A percentile compares a stretch with the other conserved stretches of the same genome.
Conservation (phyloP, 2,329 filamentous ascomycete species). For the Ophiostoma novo-ulmi region DNA sequence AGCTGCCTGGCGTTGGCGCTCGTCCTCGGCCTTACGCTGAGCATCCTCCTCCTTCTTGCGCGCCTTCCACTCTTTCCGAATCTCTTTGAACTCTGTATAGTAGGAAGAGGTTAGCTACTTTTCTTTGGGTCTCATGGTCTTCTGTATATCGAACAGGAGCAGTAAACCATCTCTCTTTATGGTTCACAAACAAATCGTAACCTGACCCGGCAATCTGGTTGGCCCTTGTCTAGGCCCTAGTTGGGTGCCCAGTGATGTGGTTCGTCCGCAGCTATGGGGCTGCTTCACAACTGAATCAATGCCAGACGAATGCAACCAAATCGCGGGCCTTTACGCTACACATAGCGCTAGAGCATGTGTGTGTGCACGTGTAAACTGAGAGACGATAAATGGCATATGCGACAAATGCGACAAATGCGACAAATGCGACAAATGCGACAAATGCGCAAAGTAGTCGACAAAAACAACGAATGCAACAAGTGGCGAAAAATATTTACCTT, state of each 20-base stretch:
- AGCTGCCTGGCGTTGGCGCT: conserved; percentile 58
- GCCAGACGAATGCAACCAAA: neutral
- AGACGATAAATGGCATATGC: conserved; percentile 16
- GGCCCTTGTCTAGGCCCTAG: conserved; percentile 38
- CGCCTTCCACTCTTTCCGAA: conserved; percentile 91
- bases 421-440: too few relatives aligned
- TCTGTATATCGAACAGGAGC: neutral
- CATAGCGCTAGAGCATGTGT: neutral
- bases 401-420: too few relatives aligned
- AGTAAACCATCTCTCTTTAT: neutral
- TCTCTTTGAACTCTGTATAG: conserved; percentile 89
- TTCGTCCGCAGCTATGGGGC: conserved; percentile 18
- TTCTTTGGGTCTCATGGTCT: neutral
- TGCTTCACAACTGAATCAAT: conserved; percentile 11
- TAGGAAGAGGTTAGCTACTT: neutral
- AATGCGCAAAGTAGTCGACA: neutral
- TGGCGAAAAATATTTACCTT: conserved; percentile 61
- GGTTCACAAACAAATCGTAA: conserved; percentile 2
- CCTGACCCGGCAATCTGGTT: conserved; percentile 32
- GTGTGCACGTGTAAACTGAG: neutral
- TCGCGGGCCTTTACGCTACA: neutral
- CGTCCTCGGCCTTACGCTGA: conserved; percentile 82
- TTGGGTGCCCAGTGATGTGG: conserved; percentile 16
- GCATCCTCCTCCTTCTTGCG: conserved; percentile 98
- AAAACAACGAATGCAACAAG: neutral